A percentile compares a stretch with the other conserved stretches of the same genome.
Conservation (phyloP, 1,284 basidiomycete genomes). For the Leccinum pseudoinsigne region DNA sequence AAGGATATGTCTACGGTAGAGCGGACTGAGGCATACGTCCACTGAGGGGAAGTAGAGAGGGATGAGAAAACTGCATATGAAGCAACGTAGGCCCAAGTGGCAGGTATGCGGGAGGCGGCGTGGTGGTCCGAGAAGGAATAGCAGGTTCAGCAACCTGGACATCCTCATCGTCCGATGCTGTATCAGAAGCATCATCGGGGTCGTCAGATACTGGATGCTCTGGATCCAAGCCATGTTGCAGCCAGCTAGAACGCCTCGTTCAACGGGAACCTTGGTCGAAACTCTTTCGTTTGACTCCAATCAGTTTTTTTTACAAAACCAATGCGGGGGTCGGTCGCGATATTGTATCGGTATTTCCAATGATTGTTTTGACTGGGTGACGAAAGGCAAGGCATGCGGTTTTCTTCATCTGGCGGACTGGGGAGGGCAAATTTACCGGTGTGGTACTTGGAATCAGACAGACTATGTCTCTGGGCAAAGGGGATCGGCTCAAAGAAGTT, state of each 20-base stretch:
- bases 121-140: constrained; percentile 53
- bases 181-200: constrained; percentile 36
- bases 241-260: constrained; percentile 38
- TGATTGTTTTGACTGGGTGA: constrained; percentile 25
- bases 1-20: too few relatives aligned
- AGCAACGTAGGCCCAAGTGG: constrained; percentile 66
- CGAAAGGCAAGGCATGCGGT: constrained; percentile 28
- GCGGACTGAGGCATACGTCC: constrained; percentile 22
- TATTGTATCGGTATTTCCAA: constrained; percentile 54
- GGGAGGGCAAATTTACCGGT: constrained; percentile 74
- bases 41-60: constrained; percentile 56
- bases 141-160: constrained; percentile 32
- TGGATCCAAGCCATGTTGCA: constrained; percentile 40
- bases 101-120: constrained; percentile 67
- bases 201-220: constrained; percentile 18
- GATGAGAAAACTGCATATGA: constrained; percentile 64
- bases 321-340: constrained; percentile 65
- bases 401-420: constrained; percentile 55
- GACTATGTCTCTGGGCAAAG: constrained; percentile 59
- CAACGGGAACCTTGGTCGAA: constrained; percentile 31
- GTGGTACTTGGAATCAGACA: constrained; percentile 70
- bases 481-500: constrained; percentile 66
- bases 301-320: constrained; percentile 60
- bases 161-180: constrained; percentile 40
- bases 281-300: constrained; percentile 63